phyloP scores from a whole-genome alignment of 2,329 filamentous ascomycete genomes.

The Hirsutella minnesotensis region DNA sequence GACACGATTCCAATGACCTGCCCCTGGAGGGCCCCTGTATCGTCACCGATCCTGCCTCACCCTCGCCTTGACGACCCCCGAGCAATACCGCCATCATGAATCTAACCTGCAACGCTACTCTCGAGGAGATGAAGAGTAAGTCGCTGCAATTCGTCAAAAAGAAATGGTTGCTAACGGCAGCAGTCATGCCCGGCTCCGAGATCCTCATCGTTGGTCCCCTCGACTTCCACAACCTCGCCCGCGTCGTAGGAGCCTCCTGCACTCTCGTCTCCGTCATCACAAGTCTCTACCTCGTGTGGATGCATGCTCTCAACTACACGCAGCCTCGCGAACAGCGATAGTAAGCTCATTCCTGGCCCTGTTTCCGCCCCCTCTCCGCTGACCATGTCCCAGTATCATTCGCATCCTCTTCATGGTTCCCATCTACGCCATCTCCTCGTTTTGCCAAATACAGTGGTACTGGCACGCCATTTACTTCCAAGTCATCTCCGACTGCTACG shows the following conservation, averaged over 20 bases:
- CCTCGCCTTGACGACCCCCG: neutral
- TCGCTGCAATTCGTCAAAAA: slow-evolving; percentile 1
- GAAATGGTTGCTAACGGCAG: slow-evolving; percentile 1
- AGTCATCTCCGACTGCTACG: slow-evolving; percentile 74
- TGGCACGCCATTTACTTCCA: slow-evolving; percentile 70
- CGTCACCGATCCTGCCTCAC: neutral
- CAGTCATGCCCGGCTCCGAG: slow-evolving; percentile 34
- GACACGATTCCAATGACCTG: neutral
- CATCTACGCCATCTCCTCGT: slow-evolving; percentile 63
- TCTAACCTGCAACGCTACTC: slow-evolving; percentile 28
- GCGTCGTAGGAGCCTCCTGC: slow-evolving; percentile 36
- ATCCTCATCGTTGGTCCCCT: slow-evolving; percentile 31
- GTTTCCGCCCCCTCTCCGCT: neutral
- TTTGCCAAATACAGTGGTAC: slow-evolving; percentile 64
- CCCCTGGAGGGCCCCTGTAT: slow-evolving; percentile 2
- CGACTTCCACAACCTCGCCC: slow-evolving; percentile 43
- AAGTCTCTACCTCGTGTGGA: slow-evolving; percentile 44
- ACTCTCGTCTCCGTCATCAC: slow-evolving; percentile 38
- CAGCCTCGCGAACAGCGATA: slow-evolving; percentile 48
- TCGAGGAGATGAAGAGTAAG: slow-evolving; percentile 31
- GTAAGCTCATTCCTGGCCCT: slow-evolving; percentile 18
- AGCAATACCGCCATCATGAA: slow-evolving; percentile 16
- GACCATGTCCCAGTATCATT: slow-evolving; percentile 49
- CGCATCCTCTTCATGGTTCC: slow-evolving; percentile 84
- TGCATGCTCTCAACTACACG: slow-evolving; percentile 49